Evolutionary conservation across 139 green algal genomes (phyloP).

Genomic region (Asterochloris erici): DNA sequence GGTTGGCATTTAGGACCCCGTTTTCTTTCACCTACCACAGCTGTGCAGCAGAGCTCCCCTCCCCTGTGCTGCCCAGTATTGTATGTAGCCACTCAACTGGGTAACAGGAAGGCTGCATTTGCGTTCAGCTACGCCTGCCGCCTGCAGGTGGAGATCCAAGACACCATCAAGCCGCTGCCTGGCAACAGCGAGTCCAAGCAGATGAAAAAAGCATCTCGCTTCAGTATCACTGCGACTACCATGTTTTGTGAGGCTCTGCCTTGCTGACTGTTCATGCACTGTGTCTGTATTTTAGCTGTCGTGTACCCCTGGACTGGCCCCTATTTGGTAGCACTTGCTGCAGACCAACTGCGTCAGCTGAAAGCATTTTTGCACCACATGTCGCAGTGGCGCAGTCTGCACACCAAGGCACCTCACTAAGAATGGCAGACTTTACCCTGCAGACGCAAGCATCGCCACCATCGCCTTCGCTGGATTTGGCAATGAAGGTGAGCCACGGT

Average conservation of each 20-base stretch:
- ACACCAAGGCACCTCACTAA: no score
- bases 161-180: slow-evolving; percentile 27
- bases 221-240: slow-evolving; percentile 25
- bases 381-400: background rate
- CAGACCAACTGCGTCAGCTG: no score
- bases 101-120: background rate
- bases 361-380: no score
- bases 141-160: background rate
- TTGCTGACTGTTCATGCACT: background rate
- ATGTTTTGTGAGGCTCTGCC: slow-evolving; percentile 24
- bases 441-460: background rate
- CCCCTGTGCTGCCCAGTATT: no score
- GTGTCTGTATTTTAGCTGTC: no score
- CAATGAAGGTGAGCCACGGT: background rate
- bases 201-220: slow-evolving; percentile 29
- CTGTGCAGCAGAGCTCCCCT: no score
- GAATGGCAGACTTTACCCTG: no score
- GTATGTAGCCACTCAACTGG: no score
- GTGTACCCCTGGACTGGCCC: background rate
- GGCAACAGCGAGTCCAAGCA: slow-evolving; percentile 7
- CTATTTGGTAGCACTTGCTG: background rate
- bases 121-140: no score
- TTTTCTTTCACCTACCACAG: no score
- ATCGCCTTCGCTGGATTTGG: slow-evolving; percentile 32
- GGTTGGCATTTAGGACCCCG: no score